Conservation (phyloP, 768 basidiomycete genomes). For the Mycena kentingensis region DNA sequence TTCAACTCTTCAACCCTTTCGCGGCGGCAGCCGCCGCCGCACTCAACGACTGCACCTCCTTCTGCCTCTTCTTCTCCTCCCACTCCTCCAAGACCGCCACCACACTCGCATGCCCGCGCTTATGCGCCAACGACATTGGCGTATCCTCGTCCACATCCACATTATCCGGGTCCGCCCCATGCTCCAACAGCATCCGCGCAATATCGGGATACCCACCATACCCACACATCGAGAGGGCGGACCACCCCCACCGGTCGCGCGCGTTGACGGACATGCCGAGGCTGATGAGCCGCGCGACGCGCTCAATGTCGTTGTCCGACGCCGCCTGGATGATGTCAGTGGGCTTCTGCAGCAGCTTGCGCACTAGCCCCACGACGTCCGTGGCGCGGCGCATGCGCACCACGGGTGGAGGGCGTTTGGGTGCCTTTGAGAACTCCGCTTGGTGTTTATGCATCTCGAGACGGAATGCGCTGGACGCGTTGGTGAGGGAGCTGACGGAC, state of each 20-base stretch:
- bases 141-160: constrained; percentile 23
- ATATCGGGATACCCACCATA: constrained; percentile 21
- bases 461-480: constrained; percentile 1
- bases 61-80: constrained; percentile 8
- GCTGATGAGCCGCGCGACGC: constrained; percentile 14
- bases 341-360: constrained; percentile 19
- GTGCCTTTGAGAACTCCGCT: too few species aligned
- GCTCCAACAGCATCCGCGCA: constrained; percentile 21
- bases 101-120: constrained; percentile 20
- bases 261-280: constrained; percentile 16
- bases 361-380: constrained; percentile 16
- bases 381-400: constrained; percentile 6
- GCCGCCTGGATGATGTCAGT: constrained; percentile 26
- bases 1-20: too few species aligned
- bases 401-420: background rate
- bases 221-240: constrained; percentile 23
- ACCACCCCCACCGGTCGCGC: constrained; percentile 20
- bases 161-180: constrained; percentile 20
- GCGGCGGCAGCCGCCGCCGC: too few species aligned
- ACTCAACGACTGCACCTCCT: constrained; percentile 6
- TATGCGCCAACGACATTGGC: constrained; percentile 14
- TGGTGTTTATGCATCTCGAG: too few species aligned
- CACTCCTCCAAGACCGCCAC: constrained; percentile 22
- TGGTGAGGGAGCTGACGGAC: too few species aligned
- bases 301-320: constrained; percentile 20